Base-by-base conservation (phyloP, 2,329 filamentous ascomycete genomes). In the Sclerotinia spermophila region DNA sequence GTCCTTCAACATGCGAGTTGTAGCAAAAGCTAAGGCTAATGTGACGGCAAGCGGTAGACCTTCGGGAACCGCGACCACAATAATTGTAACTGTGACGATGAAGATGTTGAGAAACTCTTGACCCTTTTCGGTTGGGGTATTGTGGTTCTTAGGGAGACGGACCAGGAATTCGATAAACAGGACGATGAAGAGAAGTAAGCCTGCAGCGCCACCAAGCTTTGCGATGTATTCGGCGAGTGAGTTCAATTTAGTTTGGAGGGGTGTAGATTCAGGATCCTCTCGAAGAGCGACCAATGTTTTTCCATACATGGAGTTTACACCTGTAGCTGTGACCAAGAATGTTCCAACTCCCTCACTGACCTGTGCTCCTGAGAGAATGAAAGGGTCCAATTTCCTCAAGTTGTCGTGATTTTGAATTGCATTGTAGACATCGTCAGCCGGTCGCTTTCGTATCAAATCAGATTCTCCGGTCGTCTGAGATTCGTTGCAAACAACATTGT, bases 361-460 rank as follows among this genome's bases (percentile, higher is more conserved):
- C 75, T 93, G 93, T 3, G 90, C 90, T 60, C 92, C 92, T 33
- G 91, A 94, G 5, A 94, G 83, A 72, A 95, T 93, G 79, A 95
- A 95, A 0, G 92, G 92, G 75, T 94, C 92, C 72, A 91, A 82
- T 76, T 92, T 92, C 73, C 85, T 84, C 45, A 90, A 81, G 24
- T 83, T 83, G 67, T 89, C 84, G 71, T 87, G 83, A 62, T 86
- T 83, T 73, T 90, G 85, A 73, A 91, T 89, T 5, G 87, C 84
- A 45, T 84, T 84, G 78, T 86, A 89, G 30, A 90, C 90, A 19
- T 91, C 89, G 40, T 88, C 86, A 2, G 85, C 89, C 2, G 86
- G 79, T 1, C 83, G 85, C 80, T 94, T 94, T 76, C 87, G 89
- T 44, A 94, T 82, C 13, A 92, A 80, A 72, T 92, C 90, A 0